Evolutionary conservation across 2,329 filamentous ascomycete genomes (phyloP).

Genomic region (Epichloe amarillans): DNA sequence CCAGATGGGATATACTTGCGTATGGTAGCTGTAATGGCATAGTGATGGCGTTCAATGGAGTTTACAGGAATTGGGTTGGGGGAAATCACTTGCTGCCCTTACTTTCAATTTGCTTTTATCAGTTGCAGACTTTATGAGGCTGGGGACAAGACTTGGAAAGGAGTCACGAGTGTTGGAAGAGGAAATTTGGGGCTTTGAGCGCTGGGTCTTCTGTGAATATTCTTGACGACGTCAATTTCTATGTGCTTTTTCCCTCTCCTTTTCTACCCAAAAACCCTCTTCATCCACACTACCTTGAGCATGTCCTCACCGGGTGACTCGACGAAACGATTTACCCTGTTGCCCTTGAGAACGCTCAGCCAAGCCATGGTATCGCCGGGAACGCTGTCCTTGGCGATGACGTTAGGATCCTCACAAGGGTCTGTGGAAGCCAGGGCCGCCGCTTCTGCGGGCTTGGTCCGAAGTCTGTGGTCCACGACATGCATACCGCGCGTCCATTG

Average conservation of each 20-base stretch:
- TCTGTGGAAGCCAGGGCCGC: constrained; percentile 27
- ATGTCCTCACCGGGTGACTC: constrained; percentile 51
- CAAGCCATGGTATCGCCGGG: constrained; percentile 63
- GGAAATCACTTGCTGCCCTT: neutral
- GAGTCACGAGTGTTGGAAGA: neutral
- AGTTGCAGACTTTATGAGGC: neutral
- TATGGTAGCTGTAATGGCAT: constrained; percentile 5
- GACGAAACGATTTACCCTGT: constrained; percentile 65
- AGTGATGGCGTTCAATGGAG: constrained; percentile 7
- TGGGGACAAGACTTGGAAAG: neutral
- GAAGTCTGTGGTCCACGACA: constrained; percentile 59
- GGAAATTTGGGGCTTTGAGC: no score
- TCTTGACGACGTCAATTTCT: neutral
- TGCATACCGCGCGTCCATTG: constrained; percentile 96
- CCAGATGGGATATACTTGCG: neutral
- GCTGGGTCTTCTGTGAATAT: no score
- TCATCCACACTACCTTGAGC: constrained; percentile 54
- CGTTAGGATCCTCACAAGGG: constrained; percentile 25
- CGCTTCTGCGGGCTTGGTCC: constrained; percentile 37
- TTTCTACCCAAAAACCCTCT: constrained; percentile 44
- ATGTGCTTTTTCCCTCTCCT: neutral
- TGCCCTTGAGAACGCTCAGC: constrained; percentile 62
- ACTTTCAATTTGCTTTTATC: neutral
- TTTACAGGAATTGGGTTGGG: neutral
- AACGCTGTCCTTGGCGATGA: constrained; percentile 33